These are phyloP conservation scores for Cordyceps cateniannulata DNA, from an alignment of 2,329 filamentous ascomycete species.

Conservation along the genomic window DNA sequence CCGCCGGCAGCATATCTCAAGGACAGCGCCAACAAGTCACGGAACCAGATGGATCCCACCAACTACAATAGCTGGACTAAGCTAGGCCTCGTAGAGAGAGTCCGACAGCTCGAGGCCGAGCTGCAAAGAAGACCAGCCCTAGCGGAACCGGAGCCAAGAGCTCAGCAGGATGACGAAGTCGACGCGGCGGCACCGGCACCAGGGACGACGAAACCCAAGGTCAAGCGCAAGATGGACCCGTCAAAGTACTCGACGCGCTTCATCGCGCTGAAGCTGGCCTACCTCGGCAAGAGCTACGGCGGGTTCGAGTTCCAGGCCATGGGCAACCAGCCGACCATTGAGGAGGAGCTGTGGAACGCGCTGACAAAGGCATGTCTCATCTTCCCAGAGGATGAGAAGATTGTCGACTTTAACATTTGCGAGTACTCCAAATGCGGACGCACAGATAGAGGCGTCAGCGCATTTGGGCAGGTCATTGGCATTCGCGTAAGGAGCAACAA, in stretches of 20 bases:
- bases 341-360: slow-evolving; percentile 91
- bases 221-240: slow-evolving; percentile 61
- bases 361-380: slow-evolving; percentile 77
- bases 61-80: slow-evolving; percentile 63
- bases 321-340: slow-evolving; percentile 71
- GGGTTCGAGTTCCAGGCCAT: slow-evolving; percentile 82
- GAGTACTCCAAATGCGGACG: slow-evolving; percentile 94
- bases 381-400: slow-evolving; percentile 55
- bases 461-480: slow-evolving; percentile 91
- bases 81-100: slow-evolving; percentile 59
- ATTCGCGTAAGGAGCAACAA: slow-evolving; percentile 74
- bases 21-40: slow-evolving; percentile 23
- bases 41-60: slow-evolving; percentile 18
- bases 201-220: slow-evolving; percentile 31
- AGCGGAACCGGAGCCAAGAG: slow-evolving; percentile 15
- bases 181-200: not conserved
- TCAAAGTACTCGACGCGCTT: slow-evolving; percentile 75
- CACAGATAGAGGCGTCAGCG: slow-evolving; percentile 89
- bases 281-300: slow-evolving; percentile 85
- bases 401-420: slow-evolving; percentile 73
- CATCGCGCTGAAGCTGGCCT: slow-evolving; percentile 89
- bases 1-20: not conserved
- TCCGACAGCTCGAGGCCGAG: slow-evolving; percentile 61
- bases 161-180: slow-evolving; percentile 10
- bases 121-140: slow-evolving; percentile 41